Evolutionary conservation across 2,329 filamentous ascomycete genomes (phyloP), one percentile per base, ranked within the genome.

Genomic region (Scytalidium lignicola): DNA sequence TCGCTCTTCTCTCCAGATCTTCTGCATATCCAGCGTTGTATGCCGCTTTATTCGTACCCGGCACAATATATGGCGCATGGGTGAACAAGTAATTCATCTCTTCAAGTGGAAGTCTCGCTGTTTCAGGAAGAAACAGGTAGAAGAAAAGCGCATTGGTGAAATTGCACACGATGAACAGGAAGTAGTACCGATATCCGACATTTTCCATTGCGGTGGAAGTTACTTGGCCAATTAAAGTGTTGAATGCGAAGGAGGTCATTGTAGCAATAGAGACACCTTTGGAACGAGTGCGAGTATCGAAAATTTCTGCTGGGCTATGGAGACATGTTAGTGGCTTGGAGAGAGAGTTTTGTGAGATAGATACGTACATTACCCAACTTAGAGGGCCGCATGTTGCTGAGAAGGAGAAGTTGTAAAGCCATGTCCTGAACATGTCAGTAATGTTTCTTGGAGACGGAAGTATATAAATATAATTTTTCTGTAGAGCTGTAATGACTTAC

Each of bases 401-500:
- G 73, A 89, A 90, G 40, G 76, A 84, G 70, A 90, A 86, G 68
- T 91, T 90, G 74, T 88, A 91, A 1, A 88, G 64, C 87, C 87
- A 91, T 1, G 86, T 91, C 51, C 54, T 59, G 43, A n/a, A 17
- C 20, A n/a, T 5, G 32, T 37, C 15, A 37, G 32, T 17, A 37
- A 17, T 37, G 32, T 37, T 17, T 26, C 5, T 26, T 26, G 23
- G 10, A 26, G 23, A 26, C 10, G 10, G 23, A 26, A 26, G 10
- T 26, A 10, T 10, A 26, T 26, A 10, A 26, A 26, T 26, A 26
- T 5, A 26, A 10, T 26, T 10, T 26, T 10, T 6, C 10, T 26
- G 4, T 15, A 18, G 42, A 41, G 17, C 18, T 26, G 5, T 26
- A 10, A 20, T 18, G 17, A 26, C 51, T 51, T 52, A 58, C 59